Conservation (phyloP, 805 yeast species). For the Lachancea cidri region DNA sequence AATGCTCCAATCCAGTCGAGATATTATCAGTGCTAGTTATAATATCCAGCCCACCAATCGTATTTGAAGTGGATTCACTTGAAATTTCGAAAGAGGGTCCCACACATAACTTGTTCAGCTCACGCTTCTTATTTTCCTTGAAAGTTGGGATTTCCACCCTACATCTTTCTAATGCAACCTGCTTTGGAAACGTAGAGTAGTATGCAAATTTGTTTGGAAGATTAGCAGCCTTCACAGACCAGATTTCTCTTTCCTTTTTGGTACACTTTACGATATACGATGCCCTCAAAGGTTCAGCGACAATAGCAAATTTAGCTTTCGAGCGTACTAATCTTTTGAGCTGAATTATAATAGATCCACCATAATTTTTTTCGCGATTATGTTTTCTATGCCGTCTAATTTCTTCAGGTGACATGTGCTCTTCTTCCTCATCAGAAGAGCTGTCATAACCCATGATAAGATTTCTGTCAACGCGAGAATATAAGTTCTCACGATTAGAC, state of each 20-base stretch:
- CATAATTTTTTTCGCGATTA: conserved; percentile 14
- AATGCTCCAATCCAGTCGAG: not conserved
- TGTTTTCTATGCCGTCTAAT: conserved; percentile 16
- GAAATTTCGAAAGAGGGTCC: no score
- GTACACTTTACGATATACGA: conserved; percentile 25
- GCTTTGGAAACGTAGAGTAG: conserved; percentile 16
- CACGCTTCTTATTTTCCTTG: no score
- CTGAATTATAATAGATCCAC: conserved; percentile 25
- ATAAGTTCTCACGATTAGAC: conserved; percentile 16
- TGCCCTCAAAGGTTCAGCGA: conserved; percentile 28
- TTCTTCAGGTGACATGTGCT: conserved; percentile 14
- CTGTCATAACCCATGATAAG: conserved; percentile 22
- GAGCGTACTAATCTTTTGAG: conserved; percentile 6
- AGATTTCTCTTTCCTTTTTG: conserved; percentile 15
- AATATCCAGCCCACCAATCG: no score
- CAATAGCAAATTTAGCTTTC: conserved; percentile 18
- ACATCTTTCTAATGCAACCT: conserved; percentile 1
- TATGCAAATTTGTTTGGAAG: conserved; percentile 11
- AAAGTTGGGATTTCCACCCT: no score
- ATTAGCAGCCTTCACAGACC: conserved; percentile 11
- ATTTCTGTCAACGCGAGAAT: conserved; percentile 19
- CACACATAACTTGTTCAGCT: no score
- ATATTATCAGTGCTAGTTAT: no score
- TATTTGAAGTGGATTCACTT: no score
- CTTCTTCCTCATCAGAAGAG: conserved; percentile 32